Conservation (phyloP, 208 protist genomes). For the Herpetomonas tarakana region DNA sequence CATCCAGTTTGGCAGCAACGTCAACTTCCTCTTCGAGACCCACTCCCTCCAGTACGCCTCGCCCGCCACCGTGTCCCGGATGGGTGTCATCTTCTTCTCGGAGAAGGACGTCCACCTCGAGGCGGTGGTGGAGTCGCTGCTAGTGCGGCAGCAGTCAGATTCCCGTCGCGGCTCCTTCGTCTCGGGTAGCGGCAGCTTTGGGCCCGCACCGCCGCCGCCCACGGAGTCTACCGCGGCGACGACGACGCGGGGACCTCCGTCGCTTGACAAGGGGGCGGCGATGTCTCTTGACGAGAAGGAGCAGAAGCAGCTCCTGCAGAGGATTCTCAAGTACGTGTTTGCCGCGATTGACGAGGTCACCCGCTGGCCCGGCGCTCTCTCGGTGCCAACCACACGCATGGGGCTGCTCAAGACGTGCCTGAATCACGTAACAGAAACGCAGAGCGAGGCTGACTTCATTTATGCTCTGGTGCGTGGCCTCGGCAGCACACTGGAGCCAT, state of each 20-base stretch:
- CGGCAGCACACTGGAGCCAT: conserved; percentile 40
- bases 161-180: conserved; percentile 8
- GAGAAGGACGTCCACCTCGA: conserved; percentile 92
- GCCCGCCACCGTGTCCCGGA: conserved; percentile 98
- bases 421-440: conserved; percentile 47
- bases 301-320: conserved; percentile 43
- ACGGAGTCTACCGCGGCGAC: neutral
- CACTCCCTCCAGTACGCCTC: conserved; percentile 97
- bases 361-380: conserved; percentile 44
- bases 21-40: conserved; percentile 98
- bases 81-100: conserved; percentile 95
- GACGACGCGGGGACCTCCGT: neutral
- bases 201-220: neutral
- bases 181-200: neutral
- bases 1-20: conserved; percentile 93
- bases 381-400: conserved; percentile 88
- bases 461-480: conserved; percentile 66
- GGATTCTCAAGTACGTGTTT: conserved; percentile 84
- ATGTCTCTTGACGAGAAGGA: conserved; percentile 5
- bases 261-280: neutral
- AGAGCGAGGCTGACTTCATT: conserved; percentile 74
- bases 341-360: conserved; percentile 67
- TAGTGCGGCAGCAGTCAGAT: conserved; percentile 42
- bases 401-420: conserved; percentile 88
- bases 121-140: conserved; percentile 78